Conservation (phyloP, 176 grass and related monocot species). For the Rhynchospora tenuis region DNA sequence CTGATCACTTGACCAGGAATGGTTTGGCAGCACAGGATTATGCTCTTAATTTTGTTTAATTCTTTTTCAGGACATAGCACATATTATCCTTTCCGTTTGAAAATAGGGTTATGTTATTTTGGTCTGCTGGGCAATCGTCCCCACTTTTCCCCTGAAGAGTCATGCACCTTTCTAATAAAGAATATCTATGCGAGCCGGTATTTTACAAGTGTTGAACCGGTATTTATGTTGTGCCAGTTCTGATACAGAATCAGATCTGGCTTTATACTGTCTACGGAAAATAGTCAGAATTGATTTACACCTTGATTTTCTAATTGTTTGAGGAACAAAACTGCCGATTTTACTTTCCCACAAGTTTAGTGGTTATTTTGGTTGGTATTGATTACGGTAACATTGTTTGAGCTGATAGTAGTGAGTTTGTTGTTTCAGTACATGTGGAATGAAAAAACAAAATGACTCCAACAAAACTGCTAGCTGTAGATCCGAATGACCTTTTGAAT, state of each 20-base stretch:
- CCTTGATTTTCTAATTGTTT: background rate
- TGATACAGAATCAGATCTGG: background rate
- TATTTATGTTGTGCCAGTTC: background rate
- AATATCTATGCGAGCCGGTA: slow-evolving; percentile 95
- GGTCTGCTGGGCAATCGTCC: slow-evolving; percentile 75
- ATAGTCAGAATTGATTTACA: too few relatives aligned
- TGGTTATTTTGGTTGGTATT: background rate
- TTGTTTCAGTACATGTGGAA: background rate
- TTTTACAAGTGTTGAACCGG: slow-evolving; percentile 14
- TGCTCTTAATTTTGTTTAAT: slow-evolving; percentile 8
- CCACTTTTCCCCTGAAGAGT: slow-evolving; percentile 94
- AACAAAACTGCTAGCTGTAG: background rate
- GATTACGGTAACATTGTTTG: background rate
- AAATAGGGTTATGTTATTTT: slow-evolving; percentile 85
- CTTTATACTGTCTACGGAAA: too few relatives aligned
- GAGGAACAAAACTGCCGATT: background rate
- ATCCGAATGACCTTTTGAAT: background rate
- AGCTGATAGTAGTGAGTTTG: background rate
- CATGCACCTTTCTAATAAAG: slow-evolving; percentile 85
- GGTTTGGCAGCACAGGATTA: background rate
- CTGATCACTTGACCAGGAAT: background rate
- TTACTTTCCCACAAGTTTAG: background rate
- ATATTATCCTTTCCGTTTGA: slow-evolving; percentile 90
- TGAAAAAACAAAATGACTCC: background rate
- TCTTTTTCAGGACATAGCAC: slow-evolving; percentile 83